Percentiles rank a stretch among this genome's conserved stretches.
These are phyloP conservation scores for Mucor indicus DNA, from an alignment of 371 early-diverging fungal genomes.

Conservation along the genomic window DNA sequence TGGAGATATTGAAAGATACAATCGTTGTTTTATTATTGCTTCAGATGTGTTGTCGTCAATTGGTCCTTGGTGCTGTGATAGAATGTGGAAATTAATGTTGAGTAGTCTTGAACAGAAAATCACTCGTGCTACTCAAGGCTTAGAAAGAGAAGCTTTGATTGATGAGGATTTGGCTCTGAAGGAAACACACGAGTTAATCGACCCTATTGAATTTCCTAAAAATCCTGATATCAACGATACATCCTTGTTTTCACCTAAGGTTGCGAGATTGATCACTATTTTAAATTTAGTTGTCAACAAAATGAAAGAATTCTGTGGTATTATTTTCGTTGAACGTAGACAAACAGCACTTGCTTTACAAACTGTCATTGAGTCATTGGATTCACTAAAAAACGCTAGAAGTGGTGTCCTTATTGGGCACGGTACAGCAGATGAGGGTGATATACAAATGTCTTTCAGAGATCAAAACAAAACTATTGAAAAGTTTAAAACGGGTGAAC, in stretches of 20 bases:
- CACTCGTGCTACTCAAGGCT: conserved; percentile 10
- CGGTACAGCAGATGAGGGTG: conserved; percentile 43
- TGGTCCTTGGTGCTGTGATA: conserved; percentile 70
- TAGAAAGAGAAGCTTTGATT: conserved; percentile 19
- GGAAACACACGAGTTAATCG: conserved; percentile 21
- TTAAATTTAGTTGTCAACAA: conserved; percentile 32
- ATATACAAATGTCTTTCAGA: conserved; percentile 58
- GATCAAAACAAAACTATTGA: conserved; percentile 66
- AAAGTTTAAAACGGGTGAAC: conserved; percentile 65
- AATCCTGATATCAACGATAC: conserved; percentile 26
- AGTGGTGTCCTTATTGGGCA: conserved; percentile 72
- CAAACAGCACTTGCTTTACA: conserved; percentile 69
- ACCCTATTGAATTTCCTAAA: conserved; percentile 20
- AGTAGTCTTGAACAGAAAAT: conserved; percentile 28
- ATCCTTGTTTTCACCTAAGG: conserved; percentile 56
- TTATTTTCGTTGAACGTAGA: conserved; percentile 79
- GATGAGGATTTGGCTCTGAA: conserved; percentile 24
- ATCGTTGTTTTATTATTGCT: conserved; percentile 32
- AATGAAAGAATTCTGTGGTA: conserved; percentile 68
- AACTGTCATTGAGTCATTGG: conserved; percentile 41
- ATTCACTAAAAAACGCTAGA: conserved; percentile 45
- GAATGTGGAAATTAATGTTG: conserved; percentile 46
- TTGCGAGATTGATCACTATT: conserved; percentile 53
- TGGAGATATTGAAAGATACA: conserved; percentile 27
- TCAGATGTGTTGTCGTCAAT: conserved; percentile 42